Evolutionary conservation across 352 stramenopile genomes (phyloP).

Genomic region (Globisporangium solare): DNA sequence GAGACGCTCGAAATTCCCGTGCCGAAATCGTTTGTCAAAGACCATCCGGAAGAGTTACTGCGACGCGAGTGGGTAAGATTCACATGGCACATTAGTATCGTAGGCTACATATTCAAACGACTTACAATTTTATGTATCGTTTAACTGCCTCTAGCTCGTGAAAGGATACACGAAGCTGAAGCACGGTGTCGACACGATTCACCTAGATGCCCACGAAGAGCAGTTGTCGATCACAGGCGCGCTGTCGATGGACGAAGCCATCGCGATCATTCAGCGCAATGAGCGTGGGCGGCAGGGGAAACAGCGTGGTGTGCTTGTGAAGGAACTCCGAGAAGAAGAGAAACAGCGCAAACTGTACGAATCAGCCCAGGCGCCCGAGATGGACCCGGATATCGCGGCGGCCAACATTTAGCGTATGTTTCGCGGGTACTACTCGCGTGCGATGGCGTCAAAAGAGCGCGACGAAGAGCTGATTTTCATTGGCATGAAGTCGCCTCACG

Average conservation of each 20-base stretch:
- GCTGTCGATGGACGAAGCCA: constrained; percentile 69
- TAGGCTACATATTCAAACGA: too few species aligned
- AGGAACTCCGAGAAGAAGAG: constrained; percentile 83
- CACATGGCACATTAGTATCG: background rate
- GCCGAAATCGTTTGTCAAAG: constrained; percentile 87
- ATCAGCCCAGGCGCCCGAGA: constrained; percentile 53
- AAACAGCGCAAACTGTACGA: constrained; percentile 78
- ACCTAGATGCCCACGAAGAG: constrained; percentile 40
- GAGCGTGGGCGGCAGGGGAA: constrained; percentile 87
- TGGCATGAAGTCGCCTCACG: constrained; percentile 84
- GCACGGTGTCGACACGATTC: constrained; percentile 68
- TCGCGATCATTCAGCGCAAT: constrained; percentile 88
- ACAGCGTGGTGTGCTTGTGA: constrained; percentile 78
- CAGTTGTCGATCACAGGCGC: constrained; percentile 23
- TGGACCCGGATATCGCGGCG: constrained; percentile 90
- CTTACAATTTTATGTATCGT: constrained; percentile 11
- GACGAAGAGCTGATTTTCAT: constrained; percentile 90
- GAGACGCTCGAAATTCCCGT: constrained; percentile 90
- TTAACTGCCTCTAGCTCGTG: constrained; percentile 41
- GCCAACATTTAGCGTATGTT: constrained; percentile 90
- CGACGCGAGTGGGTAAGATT: constrained; percentile 51
- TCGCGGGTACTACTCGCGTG: constrained; percentile 75
- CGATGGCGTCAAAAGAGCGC: constrained; percentile 53
- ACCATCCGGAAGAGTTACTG: constrained; percentile 54
- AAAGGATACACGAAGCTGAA: constrained; percentile 89